These are phyloP conservation scores for Thuja plicata DNA, from an alignment of 83 land plant species.

Conservation along the genomic window DNA sequence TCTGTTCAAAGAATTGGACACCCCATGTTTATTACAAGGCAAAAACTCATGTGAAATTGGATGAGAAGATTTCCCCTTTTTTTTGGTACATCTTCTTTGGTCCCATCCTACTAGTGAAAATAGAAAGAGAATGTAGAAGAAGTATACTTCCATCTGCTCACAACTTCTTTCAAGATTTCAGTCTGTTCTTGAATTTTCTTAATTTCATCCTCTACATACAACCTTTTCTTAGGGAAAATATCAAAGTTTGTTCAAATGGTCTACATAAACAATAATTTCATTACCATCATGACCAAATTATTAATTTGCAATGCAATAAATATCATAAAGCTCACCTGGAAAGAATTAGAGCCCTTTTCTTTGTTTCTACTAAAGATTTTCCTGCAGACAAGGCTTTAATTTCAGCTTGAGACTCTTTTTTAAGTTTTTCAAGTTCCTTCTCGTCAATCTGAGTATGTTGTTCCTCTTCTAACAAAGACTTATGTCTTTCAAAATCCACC, in stretches of 20 bases:
- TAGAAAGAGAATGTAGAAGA: conserved; percentile 6
- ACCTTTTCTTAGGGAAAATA: conserved; percentile 18
- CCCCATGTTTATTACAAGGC: not conserved
- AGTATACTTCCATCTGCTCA: conserved; percentile 47
- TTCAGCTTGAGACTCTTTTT: conserved; percentile 31
- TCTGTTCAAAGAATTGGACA: no score
- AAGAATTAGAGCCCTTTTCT: conserved; percentile 70
- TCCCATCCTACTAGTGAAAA: not conserved
- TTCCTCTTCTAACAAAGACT: conserved; percentile 44
- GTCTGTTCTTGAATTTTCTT: conserved; percentile 53
- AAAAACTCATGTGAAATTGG: not conserved
- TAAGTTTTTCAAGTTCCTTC: conserved; percentile 30
- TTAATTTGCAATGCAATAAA: not conserved
- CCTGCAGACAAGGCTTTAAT: conserved; percentile 37
- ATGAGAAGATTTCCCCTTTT: not conserved
- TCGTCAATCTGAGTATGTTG: conserved; percentile 33
- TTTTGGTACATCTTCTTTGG: not conserved
- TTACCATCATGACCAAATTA: not conserved
- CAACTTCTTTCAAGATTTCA: conserved; percentile 68
- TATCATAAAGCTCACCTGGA: conserved; percentile 58
- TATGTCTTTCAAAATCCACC: conserved; percentile 56
- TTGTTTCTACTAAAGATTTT: conserved; percentile 66
- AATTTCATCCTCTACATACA: conserved; percentile 89
- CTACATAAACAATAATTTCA: not conserved
- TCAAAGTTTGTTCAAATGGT: not conserved